phyloP scores from a whole-genome alignment of 2,329 filamentous ascomycete species.

The Aaosphaeria pasadenensis region DNA sequence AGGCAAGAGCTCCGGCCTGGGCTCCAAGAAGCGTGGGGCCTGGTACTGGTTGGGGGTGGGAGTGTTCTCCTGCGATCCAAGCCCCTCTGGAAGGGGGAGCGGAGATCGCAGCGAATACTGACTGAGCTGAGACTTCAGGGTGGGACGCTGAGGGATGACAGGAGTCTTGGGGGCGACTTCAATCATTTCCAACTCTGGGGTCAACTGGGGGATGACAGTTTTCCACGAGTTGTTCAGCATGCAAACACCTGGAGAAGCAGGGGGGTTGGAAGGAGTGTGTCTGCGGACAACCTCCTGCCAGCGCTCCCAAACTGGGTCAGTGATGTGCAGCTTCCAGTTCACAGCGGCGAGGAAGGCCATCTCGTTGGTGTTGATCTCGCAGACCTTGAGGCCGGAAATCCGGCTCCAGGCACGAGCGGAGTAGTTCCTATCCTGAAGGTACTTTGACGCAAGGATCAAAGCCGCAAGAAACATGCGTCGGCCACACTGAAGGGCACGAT shows the following conservation, averaged over 20 bases:
- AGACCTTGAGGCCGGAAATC: constrained; percentile 91
- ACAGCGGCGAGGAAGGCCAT: constrained; percentile 86
- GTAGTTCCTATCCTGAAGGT: constrained; percentile 96
- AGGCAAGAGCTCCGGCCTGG: constrained; percentile 47
- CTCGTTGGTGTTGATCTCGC: constrained; percentile 96
- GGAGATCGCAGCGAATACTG: constrained; percentile 20
- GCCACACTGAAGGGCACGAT: constrained; percentile 86
- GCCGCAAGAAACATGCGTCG: constrained; percentile 96
- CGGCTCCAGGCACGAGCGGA: constrained; percentile 98
- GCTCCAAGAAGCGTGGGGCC: constrained; percentile 50
- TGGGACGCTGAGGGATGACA: constrained; percentile 21
- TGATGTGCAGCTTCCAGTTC: constrained; percentile 92
- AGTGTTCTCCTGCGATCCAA: constrained; percentile 41
- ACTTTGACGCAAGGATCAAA: constrained; percentile 94
- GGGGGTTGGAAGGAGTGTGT: constrained; percentile 63
- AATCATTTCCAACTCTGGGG: constrained; percentile 54
- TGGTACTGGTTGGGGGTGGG: constrained; percentile 41
- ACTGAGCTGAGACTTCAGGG: constrained; percentile 21
- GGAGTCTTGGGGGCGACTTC: constrained; percentile 36
- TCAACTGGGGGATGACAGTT: constrained; percentile 53
- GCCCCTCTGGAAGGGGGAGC: constrained; percentile 15
- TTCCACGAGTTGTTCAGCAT: constrained; percentile 41
- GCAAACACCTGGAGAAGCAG: constrained; percentile 36
- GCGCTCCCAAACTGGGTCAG: constrained; percentile 80
- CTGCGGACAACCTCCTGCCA: constrained; percentile 93